phyloP scores from a whole-genome alignment of 371 early-diverging fungal genomes.

The Massospora cicadina region DNA sequence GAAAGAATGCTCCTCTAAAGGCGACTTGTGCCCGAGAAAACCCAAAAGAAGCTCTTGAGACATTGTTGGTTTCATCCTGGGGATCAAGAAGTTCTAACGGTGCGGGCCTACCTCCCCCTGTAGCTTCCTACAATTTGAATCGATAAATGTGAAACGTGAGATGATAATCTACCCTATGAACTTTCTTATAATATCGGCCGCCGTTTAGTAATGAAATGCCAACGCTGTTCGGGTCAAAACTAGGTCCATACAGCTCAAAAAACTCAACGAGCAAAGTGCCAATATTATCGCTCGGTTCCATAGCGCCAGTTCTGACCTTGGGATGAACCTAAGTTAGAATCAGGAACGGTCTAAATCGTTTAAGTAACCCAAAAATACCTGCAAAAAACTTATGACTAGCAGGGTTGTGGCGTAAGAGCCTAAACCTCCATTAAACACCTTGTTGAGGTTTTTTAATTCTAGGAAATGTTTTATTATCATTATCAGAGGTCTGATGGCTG shows the following conservation, averaged over 20 bases:
- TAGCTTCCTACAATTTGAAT: background rate
- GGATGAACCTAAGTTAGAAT: constrained; percentile 56
- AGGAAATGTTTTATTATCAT: constrained; percentile 75
- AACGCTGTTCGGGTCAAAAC: constrained; percentile 46
- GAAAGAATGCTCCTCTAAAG: background rate
- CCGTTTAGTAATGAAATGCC: constrained; percentile 40
- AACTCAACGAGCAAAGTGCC: constrained; percentile 87
- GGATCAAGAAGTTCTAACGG: constrained; percentile 1
- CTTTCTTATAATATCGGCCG: constrained; percentile 25
- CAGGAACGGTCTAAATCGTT: background rate
- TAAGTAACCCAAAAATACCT: constrained; percentile 19
- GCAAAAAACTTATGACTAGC: constrained; percentile 69
- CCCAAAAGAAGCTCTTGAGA: background rate
- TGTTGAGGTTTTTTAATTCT: constrained; percentile 51
- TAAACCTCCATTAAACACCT: constrained; percentile 84
- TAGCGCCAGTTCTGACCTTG: constrained; percentile 35
- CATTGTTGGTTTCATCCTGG: constrained; percentile 6
- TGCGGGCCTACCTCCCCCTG: background rate
- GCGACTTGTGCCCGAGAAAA: background rate
- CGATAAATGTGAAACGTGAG: background rate
- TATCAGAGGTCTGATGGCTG: constrained; percentile 44
- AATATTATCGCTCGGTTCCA: constrained; percentile 58
- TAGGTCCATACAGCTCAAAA: constrained; percentile 81
- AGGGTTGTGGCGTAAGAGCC: constrained; percentile 82
- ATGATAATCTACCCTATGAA: background rate